Evolutionary conservation across 306 rosid species (phyloP).

Genomic region (Amphicarpaea edgeworthii): DNA sequence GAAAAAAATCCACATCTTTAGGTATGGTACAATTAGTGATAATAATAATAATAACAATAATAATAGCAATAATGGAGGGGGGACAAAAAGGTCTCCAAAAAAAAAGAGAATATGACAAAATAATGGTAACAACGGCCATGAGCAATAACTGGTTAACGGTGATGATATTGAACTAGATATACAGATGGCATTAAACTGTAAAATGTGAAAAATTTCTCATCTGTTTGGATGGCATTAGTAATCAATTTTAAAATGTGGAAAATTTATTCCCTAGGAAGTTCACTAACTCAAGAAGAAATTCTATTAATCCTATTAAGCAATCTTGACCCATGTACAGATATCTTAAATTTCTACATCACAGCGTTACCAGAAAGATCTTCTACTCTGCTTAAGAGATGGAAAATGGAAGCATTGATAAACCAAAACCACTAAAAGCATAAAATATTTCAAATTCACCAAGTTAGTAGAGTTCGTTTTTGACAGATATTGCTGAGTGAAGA

Average conservation of each 20-base stretch:
- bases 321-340: not conserved
- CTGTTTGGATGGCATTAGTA: not conserved
- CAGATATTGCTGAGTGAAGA: conserved; percentile 21
- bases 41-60: not conserved
- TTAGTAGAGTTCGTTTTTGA: not conserved
- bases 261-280: conserved; percentile 23
- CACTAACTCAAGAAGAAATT: conserved; percentile 2
- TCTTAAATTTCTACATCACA: conserved; percentile 31
- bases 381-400: conserved; percentile 6
- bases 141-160: not conserved
- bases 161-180: conserved; percentile 20
- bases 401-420: conserved; percentile 26
- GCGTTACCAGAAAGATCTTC: conserved; percentile 24
- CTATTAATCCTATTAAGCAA: not conserved
- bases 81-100: not conserved
- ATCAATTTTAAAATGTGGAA: not conserved
- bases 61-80: not conserved
- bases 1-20: not conserved
- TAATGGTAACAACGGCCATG: not conserved
- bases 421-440: conserved; percentile 19
- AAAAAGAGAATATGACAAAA: not conserved
- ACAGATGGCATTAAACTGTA: not conserved
- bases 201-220: not conserved
- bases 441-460: conserved; percentile 16
- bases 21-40: not conserved